Base-by-base conservation (phyloP, 768 basidiomycete species). In the Rhizopogon vinicolor region DNA sequence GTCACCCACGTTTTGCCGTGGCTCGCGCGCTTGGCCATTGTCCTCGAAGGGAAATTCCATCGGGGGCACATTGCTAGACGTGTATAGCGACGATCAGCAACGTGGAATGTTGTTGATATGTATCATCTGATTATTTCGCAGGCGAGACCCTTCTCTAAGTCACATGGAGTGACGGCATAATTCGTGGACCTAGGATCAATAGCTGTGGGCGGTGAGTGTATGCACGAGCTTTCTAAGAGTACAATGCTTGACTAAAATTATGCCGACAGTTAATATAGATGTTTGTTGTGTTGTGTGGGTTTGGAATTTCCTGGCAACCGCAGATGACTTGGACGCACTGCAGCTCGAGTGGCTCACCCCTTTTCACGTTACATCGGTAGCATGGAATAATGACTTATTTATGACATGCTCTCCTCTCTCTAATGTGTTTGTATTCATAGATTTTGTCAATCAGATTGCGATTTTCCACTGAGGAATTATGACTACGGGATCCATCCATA, bases 1-100 rank as follows among this genome's bases (percentile, higher is more conserved):
- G 82, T 72, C 28, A 16, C 25, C 22, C 18, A 16, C 7, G 7
- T 18, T n/a, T 16, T 48, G 25, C 35, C 12, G 1, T 1, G 35
- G 19, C 14, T 22, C 10, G 14, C 19, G 2, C 46, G 18, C 22
- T 42, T 35, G 33, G 35, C 33, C 5, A 35, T 19, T 35, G 14
- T 49, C 10, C 19, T 25, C 31, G 8, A 33, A 33, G 7, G 6
- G 22, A 14, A 16, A 35, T 49, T 19, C 7, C 9, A 3, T 33
- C 9, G 31, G 31, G 31, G 18, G 22, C 7, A 8, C 46, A 19
- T 7, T 7, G 16, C 18, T 2, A 18, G 3, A 48, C 13, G 33
- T 33, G 31, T 12, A 31, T 3, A 7, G 33, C 18, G 3, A 35
- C 19, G 22, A 37, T 14, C 13, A 16, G 14, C 33, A 35, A 49